phyloP scores from a whole-genome alignment of 164 flowering plant genomes.

The Akebia trifoliata region DNA sequence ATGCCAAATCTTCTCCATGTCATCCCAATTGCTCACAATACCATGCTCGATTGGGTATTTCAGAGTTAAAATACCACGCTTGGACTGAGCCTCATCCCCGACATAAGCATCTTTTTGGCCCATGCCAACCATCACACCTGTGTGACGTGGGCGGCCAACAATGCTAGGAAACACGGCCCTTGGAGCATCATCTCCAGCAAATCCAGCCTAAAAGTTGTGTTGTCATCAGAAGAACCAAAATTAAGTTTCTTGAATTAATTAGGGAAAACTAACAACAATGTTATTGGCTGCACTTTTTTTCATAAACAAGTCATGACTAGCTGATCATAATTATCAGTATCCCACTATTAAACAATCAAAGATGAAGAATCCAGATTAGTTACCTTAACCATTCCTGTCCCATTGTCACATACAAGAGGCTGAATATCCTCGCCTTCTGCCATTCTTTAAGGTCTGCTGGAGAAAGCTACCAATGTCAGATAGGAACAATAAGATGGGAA shows the following conservation, averaged over 20 bases:
- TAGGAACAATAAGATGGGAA: neutral
- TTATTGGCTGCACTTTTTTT: neutral
- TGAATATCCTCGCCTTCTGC: slow-evolving; percentile 60
- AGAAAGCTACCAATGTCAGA: neutral
- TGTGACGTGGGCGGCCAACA: slow-evolving; percentile 65
- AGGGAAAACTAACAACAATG: neutral
- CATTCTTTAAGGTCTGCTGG: slow-evolving; percentile 31
- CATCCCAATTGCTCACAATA: too few relatives aligned
- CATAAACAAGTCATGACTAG: neutral
- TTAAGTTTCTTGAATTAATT: neutral
- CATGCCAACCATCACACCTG: slow-evolving; percentile 75
- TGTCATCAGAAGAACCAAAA: slow-evolving; percentile 2
- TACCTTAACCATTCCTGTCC: slow-evolving; percentile 69
- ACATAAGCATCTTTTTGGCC: slow-evolving; percentile 72
- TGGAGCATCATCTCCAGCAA: slow-evolving; percentile 84
- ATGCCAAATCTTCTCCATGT: too few relatives aligned
- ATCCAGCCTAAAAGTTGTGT: slow-evolving; percentile 47
- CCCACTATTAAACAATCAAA: neutral
- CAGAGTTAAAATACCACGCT: slow-evolving; percentile 60
- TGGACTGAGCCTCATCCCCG: slow-evolving; percentile 69
- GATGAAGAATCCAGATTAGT: neutral
- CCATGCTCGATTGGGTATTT: too few relatives aligned
- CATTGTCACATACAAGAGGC: slow-evolving; percentile 64
- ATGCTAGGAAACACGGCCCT: slow-evolving; percentile 75
- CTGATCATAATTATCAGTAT: neutral